These are phyloP conservation scores for Solidago caesia DNA, from an alignment of 129 eudicot species.

Conservation along the genomic window DNA sequence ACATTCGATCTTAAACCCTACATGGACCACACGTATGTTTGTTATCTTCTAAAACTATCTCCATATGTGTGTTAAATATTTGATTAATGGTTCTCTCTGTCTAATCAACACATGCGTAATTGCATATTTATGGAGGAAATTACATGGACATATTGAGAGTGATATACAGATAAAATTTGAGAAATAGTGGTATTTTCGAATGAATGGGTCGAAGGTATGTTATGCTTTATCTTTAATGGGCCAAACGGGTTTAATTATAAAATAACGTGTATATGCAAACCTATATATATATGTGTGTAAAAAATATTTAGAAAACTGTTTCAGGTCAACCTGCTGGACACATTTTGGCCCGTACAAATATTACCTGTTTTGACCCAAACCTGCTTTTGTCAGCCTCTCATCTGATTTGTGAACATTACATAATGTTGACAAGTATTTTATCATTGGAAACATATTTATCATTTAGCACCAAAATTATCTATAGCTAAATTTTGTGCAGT, in stretches of 20 bases:
- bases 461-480: too few species aligned
- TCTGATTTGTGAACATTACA: too few species aligned
- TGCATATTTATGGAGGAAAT: too few species aligned
- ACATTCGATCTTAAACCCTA: conserved; percentile 72
- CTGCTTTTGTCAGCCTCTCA: not conserved
- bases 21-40: conserved; percentile 75
- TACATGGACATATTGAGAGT: not conserved
- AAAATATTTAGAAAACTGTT: not conserved
- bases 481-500: too few species aligned
- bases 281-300: too few species aligned
- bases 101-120: not conserved
- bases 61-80: not conserved
- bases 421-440: too few species aligned
- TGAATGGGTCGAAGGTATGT: not conserved
- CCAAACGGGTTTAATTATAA: not conserved
- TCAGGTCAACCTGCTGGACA: too few species aligned
- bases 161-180: not conserved
- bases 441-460: too few species aligned
- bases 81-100: not conserved
- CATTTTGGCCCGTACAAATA: too few species aligned
- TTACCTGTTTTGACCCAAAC: not conserved
- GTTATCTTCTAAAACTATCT: conserved; percentile 12
- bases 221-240: not conserved
- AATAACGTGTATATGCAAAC: too few species aligned
- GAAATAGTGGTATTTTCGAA: not conserved